These are phyloP conservation scores for Viridothelium virens DNA, from an alignment of 495 filamentous ascomycete genomes.

Conservation along the genomic window DNA sequence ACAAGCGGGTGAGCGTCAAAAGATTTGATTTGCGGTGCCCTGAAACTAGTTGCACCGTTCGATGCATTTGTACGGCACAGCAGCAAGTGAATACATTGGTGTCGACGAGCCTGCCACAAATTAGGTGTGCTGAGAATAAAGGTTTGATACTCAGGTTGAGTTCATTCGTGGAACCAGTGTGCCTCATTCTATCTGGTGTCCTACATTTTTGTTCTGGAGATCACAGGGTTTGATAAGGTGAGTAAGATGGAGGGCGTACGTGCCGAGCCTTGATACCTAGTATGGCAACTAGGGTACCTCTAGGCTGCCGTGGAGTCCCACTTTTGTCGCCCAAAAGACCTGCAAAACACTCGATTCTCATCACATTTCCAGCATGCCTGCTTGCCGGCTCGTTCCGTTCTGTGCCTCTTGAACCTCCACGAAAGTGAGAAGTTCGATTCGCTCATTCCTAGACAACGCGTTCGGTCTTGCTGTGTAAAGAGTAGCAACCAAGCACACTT, in stretches of 20 bases:
- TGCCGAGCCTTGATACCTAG: neutral
- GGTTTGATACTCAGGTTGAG: neutral
- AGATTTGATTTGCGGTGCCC: neutral
- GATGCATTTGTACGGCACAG: constrained; percentile 3
- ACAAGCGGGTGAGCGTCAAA: neutral
- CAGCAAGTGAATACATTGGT: neutral
- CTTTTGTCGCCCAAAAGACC: neutral
- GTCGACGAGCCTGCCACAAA: neutral
- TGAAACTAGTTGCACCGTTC: neutral
- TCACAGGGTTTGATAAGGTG: neutral
- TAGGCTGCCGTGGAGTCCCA: too few species aligned
- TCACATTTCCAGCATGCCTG: neutral
- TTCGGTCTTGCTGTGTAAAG: neutral
- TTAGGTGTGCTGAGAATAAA: neutral
- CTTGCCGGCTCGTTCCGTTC: neutral
- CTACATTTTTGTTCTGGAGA: neutral
- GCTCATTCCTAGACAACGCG: neutral
- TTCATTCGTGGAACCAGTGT: neutral
- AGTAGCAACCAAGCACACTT: neutral
- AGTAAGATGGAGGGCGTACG: neutral
- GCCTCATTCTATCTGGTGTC: neutral
- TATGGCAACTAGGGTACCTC: too few species aligned
- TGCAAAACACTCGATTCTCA: neutral
- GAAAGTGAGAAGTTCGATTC: neutral
- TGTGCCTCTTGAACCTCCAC: neutral